Base-by-base conservation (phyloP, 2,329 filamentous ascomycete species). In the Cladosporium cucumerinum region DNA sequence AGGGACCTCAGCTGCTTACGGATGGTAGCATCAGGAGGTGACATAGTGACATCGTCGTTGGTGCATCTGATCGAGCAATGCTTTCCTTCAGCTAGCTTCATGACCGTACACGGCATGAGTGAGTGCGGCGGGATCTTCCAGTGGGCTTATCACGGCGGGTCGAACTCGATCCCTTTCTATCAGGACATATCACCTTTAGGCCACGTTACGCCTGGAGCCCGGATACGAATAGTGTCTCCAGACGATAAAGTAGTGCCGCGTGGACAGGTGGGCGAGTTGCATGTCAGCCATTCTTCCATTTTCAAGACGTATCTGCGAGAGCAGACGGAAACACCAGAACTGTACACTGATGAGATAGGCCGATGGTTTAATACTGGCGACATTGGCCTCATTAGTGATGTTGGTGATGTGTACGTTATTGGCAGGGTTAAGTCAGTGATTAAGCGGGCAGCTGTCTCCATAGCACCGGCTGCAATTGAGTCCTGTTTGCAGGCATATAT, bases 361-460 rank as follows among this genome's bases (percentile, higher is more conserved):
- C 55, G 62, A 16, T 73, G 71, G 71, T 72, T 73, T 59, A 63
- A 65, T 21, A 72, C 70, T 11, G 72, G 72, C 8, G 72, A 73
- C 59, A 48, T 71, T 5, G 72, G 66, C 2, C 57, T 68, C n/a
- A 67, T 72, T 32, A 63, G 65, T 23, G 12, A 46, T 1, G 57
- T 69, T 14, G 68, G 70, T 12, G 30, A 69, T 8, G 39, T 72
- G 2, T 72, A 70, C 26, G 65, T 73, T 59, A 61, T 73, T 5
- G 71, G 71, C 4, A 54, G 72, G 4, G 64, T 64, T 7, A 73
- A 74, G 32, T 69, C 72, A 63, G 63, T 69, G 1, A 69, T 74
- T 59, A 71, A 69, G 57, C 36, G 67, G n/a, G 65, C 67, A 39
- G 70, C 66, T 5, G 52, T 71, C 0, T 51, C 67, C 0, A 68